Evolutionary conservation across 1,284 basidiomycete species (phyloP).

Genomic region (Sanghuangporus baumii): DNA sequence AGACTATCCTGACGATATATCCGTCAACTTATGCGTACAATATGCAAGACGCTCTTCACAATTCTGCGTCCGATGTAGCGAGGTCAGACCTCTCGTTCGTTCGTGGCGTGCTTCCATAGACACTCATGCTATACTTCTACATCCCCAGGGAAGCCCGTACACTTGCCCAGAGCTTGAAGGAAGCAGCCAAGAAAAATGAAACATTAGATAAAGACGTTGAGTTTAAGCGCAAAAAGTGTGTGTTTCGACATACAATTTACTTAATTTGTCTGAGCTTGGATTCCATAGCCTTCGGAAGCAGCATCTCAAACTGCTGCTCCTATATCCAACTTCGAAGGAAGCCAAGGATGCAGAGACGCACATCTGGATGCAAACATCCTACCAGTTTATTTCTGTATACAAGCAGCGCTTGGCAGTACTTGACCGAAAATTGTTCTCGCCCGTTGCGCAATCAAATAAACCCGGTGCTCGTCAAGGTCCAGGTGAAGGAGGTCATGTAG

Average conservation of each 20-base stretch:
- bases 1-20: neutral
- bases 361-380: slow-evolving; percentile 91
- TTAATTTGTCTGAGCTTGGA: slow-evolving; percentile 2
- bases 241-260: neutral
- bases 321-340: slow-evolving; percentile 69
- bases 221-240: slow-evolving; percentile 78
- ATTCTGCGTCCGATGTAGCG: slow-evolving; percentile 9
- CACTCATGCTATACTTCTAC: neutral
- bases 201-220: slow-evolving; percentile 84
- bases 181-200: slow-evolving; percentile 61
- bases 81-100: slow-evolving; percentile 1
- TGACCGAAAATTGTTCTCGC: slow-evolving; percentile 53
- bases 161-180: slow-evolving; percentile 63
- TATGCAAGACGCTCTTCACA: slow-evolving; percentile 10
- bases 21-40: neutral
- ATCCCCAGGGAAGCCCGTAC: slow-evolving; percentile 59
- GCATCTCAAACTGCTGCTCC: slow-evolving; percentile 71
- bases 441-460: slow-evolving; percentile 39
- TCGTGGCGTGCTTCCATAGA: neutral
- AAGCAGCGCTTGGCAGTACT: slow-evolving; percentile 69
- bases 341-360: slow-evolving; percentile 77
- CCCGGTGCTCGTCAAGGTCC: slow-evolving; percentile 31
- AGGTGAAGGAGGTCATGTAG: slow-evolving; percentile 52
- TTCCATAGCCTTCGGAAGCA: slow-evolving; percentile 63
- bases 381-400: slow-evolving; percentile 80